Evolutionary conservation across 2,329 filamentous ascomycete genomes (phyloP), one percentile per base, ranked within the genome.

Genomic region (Penicillium freii): DNA sequence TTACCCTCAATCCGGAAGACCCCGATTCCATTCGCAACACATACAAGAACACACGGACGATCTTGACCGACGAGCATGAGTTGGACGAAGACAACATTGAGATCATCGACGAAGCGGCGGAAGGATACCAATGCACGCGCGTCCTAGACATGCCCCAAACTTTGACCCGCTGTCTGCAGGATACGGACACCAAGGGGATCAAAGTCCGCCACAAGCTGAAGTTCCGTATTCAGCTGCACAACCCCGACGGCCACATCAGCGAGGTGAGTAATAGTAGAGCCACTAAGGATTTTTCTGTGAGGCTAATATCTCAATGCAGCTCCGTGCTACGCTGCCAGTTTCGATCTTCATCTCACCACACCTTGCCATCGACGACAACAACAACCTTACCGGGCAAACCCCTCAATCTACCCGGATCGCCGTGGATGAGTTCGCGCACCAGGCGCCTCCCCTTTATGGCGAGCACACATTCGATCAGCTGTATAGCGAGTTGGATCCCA

Each of bases 271-370:
- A 33, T 10, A 4, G 17, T 19, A 3, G 15, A 11, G 25, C 5
- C 15, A 25, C 7, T 13, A n/a, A 21, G 3, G 13, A 5, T 13
- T n/a, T 2, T 23, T 19, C n/a, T 25, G 3, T 36, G 4, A 38
- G 36, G 47, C 61, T 69, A 56, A 69, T 59, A 1, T 15, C 40
- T 52, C n/a, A 17, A 48, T 60, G 7, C 46, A 90, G 86, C 84
- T 97, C 51, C 88, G 93, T 51, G 93, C 93, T 46, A 94, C 92
- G 42, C 84, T 97, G 33, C 92, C 94, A 1, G 84, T 97, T 17
- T 91, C 91, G 54, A 87, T 99, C 39, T 97, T 96, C 76, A 97
- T 97, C 64, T 99, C 94, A 5, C 93, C 94, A 0, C 94, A 94
- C 69, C 86, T 96, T 67, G 89, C 91, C 0, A 84, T 97, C 38